Conservation (phyloP, 2,329 filamentous ascomycete genomes). For the Pseudocercospora vitis region DNA sequence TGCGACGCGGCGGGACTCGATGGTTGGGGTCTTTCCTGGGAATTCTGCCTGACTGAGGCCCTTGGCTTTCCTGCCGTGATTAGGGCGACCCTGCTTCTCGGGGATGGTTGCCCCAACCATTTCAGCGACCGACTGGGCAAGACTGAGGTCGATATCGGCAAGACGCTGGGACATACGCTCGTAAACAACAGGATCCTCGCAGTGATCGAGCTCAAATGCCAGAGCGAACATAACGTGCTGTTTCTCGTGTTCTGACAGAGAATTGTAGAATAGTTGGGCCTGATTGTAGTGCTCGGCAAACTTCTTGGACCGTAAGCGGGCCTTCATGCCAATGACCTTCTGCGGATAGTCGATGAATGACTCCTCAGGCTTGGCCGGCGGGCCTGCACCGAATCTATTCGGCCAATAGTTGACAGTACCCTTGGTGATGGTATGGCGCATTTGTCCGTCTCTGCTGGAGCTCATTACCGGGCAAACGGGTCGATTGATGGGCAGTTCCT, state of each 20-base stretch:
- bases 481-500: constrained; percentile 72
- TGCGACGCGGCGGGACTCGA: constrained; percentile 69
- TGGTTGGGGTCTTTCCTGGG: constrained; percentile 62
- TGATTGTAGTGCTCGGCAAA: constrained; percentile 77
- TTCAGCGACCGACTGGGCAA: constrained; percentile 68
- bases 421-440: constrained; percentile 71
- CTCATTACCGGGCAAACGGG: constrained; percentile 47
- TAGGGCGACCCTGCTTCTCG: constrained; percentile 53
- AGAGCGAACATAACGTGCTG: constrained; percentile 61
- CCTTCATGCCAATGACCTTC: constrained; percentile 69
- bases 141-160: constrained; percentile 67
- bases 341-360: constrained; percentile 68
- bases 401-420: constrained; percentile 79
- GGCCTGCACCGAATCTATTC: constrained; percentile 64
- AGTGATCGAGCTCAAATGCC: constrained; percentile 75
- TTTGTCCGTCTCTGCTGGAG: constrained; percentile 45
- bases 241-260: constrained; percentile 66
- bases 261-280: constrained; percentile 82
- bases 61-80: constrained; percentile 68
- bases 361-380: constrained; percentile 62
- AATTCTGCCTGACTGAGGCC: constrained; percentile 70
- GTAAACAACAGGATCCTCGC: constrained; percentile 76
- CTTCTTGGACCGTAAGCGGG: constrained; percentile 66
- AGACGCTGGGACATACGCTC: constrained; percentile 67
- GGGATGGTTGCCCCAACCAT: constrained; percentile 67